A percentile compares a stretch with the other conserved stretches of the same genome.
These are phyloP conservation scores for Ophiostoma sp. DNA, from an alignment of 2,329 filamentous ascomycete genomes.

Conservation along the genomic window DNA sequence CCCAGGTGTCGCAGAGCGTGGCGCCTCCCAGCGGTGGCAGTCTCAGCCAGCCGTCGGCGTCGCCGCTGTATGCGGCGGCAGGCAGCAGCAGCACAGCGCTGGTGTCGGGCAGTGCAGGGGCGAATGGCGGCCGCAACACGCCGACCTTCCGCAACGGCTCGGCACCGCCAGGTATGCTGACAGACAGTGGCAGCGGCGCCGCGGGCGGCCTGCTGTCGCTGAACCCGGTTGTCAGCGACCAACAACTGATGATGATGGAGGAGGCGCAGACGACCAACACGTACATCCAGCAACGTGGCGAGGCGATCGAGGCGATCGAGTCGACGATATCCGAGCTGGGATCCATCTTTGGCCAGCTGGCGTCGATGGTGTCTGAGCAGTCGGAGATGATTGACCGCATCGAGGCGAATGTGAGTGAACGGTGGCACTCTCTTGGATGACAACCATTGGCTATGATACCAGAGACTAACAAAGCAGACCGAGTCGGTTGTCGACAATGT, in stretches of 20 bases:
- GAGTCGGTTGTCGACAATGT: constrained; percentile 98
- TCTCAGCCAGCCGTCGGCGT: constrained; percentile 55
- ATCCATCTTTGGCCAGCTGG: constrained; percentile 54
- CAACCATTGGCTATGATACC: too few relatives aligned
- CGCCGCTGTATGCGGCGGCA: constrained; percentile 72
- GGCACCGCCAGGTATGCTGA: constrained; percentile 22
- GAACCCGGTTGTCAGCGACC: constrained; percentile 71
- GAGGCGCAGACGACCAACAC: constrained; percentile 78
- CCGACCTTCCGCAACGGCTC: constrained; percentile 24
- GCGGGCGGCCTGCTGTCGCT: constrained; percentile 73
- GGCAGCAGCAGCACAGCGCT: constrained; percentile 36
- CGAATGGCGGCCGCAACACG: constrained; percentile 24
- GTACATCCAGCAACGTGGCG: constrained; percentile 89
- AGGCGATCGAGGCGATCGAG: constrained; percentile 95
- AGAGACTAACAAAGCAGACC: constrained; percentile 42
- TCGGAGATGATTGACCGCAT: constrained; percentile 73
- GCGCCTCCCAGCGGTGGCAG: constrained; percentile 8
- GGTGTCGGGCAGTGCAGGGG: background rate
- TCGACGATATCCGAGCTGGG: constrained; percentile 90
- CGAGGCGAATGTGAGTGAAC: constrained; percentile 29
- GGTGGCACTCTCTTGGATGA: background rate
- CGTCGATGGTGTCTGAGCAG: constrained; percentile 95
- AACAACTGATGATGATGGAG: constrained; percentile 89
- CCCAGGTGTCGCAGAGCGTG: constrained; percentile 73
- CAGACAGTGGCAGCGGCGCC: constrained; percentile 32